These are phyloP conservation scores for Calophaca sinica DNA, from an alignment of 306 rosid species.

Conservation along the genomic window DNA sequence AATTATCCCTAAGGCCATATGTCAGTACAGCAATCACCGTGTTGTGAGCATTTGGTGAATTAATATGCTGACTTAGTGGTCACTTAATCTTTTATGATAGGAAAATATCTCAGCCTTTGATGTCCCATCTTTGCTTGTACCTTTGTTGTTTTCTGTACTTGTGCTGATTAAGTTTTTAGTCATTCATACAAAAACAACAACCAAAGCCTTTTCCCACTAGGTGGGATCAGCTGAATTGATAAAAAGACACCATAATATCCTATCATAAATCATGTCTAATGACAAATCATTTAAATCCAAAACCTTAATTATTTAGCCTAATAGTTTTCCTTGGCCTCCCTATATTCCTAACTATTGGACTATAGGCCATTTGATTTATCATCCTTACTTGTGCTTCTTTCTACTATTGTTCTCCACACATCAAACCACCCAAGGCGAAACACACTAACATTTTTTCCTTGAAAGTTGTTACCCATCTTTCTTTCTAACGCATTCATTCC, in stretches of 20 bases:
- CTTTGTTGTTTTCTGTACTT: conserved; percentile 5
- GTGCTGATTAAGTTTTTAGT: background rate
- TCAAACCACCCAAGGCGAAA: background rate
- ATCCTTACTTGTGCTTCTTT: background rate
- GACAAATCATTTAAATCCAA: background rate
- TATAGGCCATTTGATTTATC: background rate
- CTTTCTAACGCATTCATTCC: background rate
- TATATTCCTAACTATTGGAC: background rate
- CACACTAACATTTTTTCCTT: background rate
- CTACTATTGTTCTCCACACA: background rate
- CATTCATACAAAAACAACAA: background rate
- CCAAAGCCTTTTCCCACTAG: background rate
- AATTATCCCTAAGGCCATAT: background rate
- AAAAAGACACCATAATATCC: background rate
- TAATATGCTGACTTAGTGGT: background rate
- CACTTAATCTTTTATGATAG: background rate
- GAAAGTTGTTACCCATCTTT: background rate
- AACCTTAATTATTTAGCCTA: background rate
- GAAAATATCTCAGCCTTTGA: conserved; percentile 1
- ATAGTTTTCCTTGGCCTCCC: background rate
- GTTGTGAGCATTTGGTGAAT: background rate
- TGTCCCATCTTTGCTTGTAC: background rate
- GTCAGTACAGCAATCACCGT: background rate
- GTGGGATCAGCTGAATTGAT: background rate
- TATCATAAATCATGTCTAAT: background rate